These are phyloP conservation scores for Iodosphaeria phyllophila DNA, from an alignment of 2,329 filamentous ascomycete genomes.

Conservation along the genomic window DNA sequence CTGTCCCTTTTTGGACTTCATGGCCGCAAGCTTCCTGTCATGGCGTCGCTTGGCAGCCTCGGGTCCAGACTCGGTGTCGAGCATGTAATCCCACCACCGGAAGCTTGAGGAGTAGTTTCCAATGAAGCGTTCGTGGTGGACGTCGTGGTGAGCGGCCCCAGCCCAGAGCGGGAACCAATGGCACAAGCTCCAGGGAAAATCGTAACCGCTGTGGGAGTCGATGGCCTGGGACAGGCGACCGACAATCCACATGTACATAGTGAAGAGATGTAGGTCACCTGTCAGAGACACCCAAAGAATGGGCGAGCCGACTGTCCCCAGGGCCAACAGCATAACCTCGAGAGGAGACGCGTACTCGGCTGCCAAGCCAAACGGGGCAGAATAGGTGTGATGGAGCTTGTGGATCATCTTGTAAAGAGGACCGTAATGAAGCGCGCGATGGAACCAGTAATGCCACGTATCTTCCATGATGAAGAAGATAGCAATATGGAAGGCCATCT, in stretches of 20 bases:
- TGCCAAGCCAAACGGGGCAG: conserved; percentile 86
- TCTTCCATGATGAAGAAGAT: conserved; percentile 95
- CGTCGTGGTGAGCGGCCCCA: conserved; percentile 87
- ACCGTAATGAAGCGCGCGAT: conserved; percentile 84
- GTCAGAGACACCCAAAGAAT: conserved; percentile 72
- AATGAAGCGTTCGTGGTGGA: conserved; percentile 96
- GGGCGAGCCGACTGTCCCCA: conserved; percentile 68
- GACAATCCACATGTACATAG: conserved; percentile 95
- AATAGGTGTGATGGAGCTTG: conserved; percentile 99
- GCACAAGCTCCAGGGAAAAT: conserved; percentile 93
- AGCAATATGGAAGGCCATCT: conserved; percentile 78
- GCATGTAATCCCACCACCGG: conserved; percentile 92
- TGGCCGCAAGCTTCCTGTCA: conserved; percentile 51
- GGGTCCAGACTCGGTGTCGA: conserved; percentile 84
- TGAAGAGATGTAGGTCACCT: conserved; percentile 78
- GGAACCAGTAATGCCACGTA: conserved; percentile 95
- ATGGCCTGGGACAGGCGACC: conserved; percentile 92
- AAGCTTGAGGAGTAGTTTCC: conserved; percentile 97
- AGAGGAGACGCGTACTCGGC: conserved; percentile 97
- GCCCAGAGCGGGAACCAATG: conserved; percentile 97
- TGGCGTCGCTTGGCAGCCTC: conserved; percentile 73
- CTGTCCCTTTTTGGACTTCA: conserved; percentile 50
- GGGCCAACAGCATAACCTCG: conserved; percentile 84
- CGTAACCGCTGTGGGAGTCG: conserved; percentile 92
- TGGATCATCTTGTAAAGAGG: conserved; percentile 92